These are phyloP conservation scores for Phialocephala subalpina DNA, from an alignment of 2,329 filamentous ascomycete genomes.

Conservation along the genomic window DNA sequence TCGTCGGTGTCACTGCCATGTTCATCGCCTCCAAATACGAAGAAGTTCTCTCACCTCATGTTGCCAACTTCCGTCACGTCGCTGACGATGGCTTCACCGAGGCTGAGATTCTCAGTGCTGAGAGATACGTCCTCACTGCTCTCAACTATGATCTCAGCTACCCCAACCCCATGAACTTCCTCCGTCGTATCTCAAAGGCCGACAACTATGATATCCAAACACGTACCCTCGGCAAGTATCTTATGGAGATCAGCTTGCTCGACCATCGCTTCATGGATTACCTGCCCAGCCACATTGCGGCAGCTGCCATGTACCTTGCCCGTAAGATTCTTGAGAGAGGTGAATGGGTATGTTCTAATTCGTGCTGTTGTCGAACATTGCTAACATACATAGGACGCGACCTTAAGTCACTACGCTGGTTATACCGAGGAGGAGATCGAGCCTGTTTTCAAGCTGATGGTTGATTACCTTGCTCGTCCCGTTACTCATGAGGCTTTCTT, in stretches of 20 bases:
- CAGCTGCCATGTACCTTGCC: slow-evolving; percentile 93
- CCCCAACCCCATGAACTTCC: slow-evolving; percentile 99
- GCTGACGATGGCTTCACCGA: slow-evolving; percentile 97
- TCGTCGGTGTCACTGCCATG: slow-evolving; percentile 98
- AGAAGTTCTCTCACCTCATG: slow-evolving; percentile 95
- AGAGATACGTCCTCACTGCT: slow-evolving; percentile 89
- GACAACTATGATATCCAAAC: slow-evolving; percentile 99
- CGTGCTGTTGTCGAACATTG: slow-evolving; percentile 15
- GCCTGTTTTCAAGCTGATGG: slow-evolving; percentile 91
- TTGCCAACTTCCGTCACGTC: slow-evolving; percentile 96
- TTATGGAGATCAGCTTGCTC: slow-evolving; percentile 95
- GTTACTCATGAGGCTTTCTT: slow-evolving; percentile 97
- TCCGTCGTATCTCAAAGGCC: slow-evolving; percentile 97
- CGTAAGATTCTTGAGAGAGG: slow-evolving; percentile 90
- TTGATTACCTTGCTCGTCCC: slow-evolving; percentile 92
- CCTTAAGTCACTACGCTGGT: slow-evolving; percentile 88
- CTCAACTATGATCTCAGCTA: slow-evolving; percentile 98
- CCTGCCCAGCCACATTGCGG: slow-evolving; percentile 88
- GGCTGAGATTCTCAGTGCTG: slow-evolving; percentile 94
- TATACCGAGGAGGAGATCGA: slow-evolving; percentile 94
- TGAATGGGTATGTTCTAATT: slow-evolving; percentile 75
- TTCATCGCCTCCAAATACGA: slow-evolving; percentile 99
- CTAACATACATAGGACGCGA: slow-evolving; percentile 70
- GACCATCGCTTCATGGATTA: slow-evolving; percentile 94
- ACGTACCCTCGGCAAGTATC: slow-evolving; percentile 94